These are phyloP conservation scores for Sugiyamaella americana DNA, from an alignment of 805 yeast genomes.

Conservation along the genomic window DNA sequence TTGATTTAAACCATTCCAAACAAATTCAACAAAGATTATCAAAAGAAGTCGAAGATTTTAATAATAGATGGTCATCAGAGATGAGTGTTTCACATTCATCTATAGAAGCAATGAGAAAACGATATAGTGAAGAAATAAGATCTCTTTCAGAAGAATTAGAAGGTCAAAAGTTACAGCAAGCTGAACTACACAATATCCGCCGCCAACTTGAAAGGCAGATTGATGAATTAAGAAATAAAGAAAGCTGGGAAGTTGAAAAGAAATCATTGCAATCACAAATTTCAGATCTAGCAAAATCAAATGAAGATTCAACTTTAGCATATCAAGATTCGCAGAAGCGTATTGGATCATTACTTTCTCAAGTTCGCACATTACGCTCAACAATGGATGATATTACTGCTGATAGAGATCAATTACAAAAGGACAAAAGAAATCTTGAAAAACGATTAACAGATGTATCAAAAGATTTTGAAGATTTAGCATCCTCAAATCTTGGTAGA, in stretches of 20 bases:
- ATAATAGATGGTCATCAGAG: conserved; percentile 54
- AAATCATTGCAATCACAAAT: conserved; percentile 25
- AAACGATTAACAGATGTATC: conserved; percentile 38
- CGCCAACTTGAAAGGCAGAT: conserved; percentile 34
- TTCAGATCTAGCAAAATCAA: conserved; percentile 35
- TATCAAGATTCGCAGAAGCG: conserved; percentile 44
- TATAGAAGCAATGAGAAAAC: conserved; percentile 24
- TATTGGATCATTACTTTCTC: conserved; percentile 42
- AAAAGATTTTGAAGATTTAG: conserved; percentile 36
- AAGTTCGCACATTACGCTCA: conserved; percentile 50
- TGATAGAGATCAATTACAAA: conserved; percentile 58
- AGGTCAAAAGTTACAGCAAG: conserved; percentile 44
- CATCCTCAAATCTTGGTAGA: conserved; percentile 13
- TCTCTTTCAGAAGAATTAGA: conserved; percentile 24
- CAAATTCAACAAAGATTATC: conserved; percentile 45
- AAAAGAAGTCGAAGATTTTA: conserved; percentile 52
- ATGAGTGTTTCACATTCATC: conserved; percentile 60
- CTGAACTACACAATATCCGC: conserved; percentile 44
- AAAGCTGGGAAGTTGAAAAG: conserved; percentile 11
- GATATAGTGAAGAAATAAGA: conserved; percentile 31
- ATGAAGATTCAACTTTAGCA: conserved; percentile 37
- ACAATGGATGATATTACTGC: conserved; percentile 53
- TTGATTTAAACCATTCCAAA: conserved; percentile 47
- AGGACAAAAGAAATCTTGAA: conserved; percentile 45
- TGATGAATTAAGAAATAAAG: conserved; percentile 5